These are phyloP conservation scores for Mycena citricolor DNA, from an alignment of 1,284 basidiomycete species.

Conservation along the genomic window DNA sequence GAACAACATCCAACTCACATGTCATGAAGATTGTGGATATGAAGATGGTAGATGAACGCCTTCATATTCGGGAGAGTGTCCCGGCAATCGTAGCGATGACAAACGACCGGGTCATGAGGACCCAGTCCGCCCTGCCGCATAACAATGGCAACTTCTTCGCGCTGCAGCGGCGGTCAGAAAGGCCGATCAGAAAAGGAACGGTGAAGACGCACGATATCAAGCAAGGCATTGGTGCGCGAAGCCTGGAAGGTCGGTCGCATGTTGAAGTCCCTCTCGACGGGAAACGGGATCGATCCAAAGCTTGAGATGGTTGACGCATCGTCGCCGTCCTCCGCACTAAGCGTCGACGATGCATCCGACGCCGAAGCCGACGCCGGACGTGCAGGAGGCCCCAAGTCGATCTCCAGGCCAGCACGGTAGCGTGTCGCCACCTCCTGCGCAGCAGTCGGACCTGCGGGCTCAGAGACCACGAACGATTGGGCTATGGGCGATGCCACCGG, in stretches of 20 bases:
- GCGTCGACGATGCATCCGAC: slow-evolving; percentile 1
- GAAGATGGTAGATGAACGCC: slow-evolving; percentile 56
- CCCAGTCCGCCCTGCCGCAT: neutral
- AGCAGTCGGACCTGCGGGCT: slow-evolving; percentile 31
- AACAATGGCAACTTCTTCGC: slow-evolving; percentile 38
- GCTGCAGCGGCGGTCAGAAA: slow-evolving; percentile 29
- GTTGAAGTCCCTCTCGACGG: slow-evolving; percentile 2
- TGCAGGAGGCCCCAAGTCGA: slow-evolving; percentile 19
- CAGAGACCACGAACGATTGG: slow-evolving; percentile 22
- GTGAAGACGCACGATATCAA: slow-evolving; percentile 37
- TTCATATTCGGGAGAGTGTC: slow-evolving; percentile 46
- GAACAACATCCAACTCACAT: slow-evolving; percentile 28
- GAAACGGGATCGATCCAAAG: slow-evolving; percentile 11
- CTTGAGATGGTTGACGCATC: slow-evolving; percentile 6
- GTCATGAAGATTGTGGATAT: slow-evolving; percentile 57
- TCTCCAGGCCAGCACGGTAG: slow-evolving; percentile 33
- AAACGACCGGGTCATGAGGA: slow-evolving; percentile 31
- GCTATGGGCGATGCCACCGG: slow-evolving; percentile 27
- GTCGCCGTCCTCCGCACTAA: too few relatives aligned
- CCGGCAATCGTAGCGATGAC: slow-evolving; percentile 51
- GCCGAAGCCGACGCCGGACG: slow-evolving; percentile 4
- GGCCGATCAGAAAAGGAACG: neutral
- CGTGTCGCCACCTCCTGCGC: slow-evolving; percentile 38
- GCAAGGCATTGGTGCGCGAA: slow-evolving; percentile 37
- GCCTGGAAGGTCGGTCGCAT: slow-evolving; percentile 29